A percentile compares a stretch with the other conserved stretches of the same genome.
Conservation (phyloP, 371 early-diverging fungal species). For the Polyrhizophydium stewartii region DNA sequence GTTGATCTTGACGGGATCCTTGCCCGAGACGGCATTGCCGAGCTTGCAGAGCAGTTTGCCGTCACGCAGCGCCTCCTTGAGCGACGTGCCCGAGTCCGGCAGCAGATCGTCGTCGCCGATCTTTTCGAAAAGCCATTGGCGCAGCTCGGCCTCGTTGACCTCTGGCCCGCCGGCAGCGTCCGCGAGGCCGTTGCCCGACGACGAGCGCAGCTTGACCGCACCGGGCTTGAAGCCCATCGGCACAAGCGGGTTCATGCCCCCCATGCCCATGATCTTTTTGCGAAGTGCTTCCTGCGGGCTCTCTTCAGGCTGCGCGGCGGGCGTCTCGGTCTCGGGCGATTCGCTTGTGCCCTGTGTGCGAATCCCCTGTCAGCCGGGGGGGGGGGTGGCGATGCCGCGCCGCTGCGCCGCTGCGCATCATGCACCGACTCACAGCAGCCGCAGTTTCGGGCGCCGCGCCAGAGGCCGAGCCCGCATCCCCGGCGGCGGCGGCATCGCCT, state of each 20-base stretch:
- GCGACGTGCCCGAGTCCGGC: not conserved
- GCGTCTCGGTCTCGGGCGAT: not conserved
- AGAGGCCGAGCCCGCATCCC: too few relatives aligned
- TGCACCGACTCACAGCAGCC: not conserved
- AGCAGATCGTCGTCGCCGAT: not conserved
- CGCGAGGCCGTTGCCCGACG: not conserved
- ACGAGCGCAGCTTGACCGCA: not conserved
- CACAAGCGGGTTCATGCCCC: constrained; percentile 1
- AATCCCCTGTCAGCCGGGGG: not conserved
- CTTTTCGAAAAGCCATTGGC: not conserved
- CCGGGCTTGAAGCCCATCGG: not conserved
- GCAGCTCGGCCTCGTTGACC: not conserved
- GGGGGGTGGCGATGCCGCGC: not conserved
- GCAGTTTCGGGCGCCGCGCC: too few relatives aligned
- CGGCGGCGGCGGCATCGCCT: too few relatives aligned
- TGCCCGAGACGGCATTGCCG: not conserved
- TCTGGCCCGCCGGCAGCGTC: not conserved
- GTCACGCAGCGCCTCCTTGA: not conserved
- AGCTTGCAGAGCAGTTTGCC: constrained; percentile 3
- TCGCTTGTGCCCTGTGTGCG: not conserved
- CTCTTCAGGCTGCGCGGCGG: not conserved
- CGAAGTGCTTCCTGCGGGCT: not conserved
- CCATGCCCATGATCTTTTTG: constrained; percentile 1
- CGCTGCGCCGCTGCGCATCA: not conserved
- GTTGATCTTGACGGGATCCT: not conserved